Conservation (phyloP, 495 filamentous ascomycete genomes). For the Durotheca rogersii region DNA sequence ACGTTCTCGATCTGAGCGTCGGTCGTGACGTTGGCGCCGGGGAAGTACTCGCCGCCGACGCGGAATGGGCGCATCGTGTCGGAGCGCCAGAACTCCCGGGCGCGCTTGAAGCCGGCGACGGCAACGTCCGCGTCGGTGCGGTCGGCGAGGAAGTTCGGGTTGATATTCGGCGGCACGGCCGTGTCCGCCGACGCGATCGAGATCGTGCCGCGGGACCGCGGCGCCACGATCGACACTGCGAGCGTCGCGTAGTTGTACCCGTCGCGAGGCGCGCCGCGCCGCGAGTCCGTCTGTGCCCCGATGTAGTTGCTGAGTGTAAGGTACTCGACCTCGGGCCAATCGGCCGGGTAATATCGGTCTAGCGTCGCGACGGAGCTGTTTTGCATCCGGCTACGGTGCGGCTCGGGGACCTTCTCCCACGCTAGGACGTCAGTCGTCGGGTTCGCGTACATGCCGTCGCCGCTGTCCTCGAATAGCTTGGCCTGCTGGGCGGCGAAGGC, state of each 20-base stretch:
- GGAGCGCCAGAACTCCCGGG: conserved; percentile 35
- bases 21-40: conserved; percentile 47
- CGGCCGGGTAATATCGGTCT: conserved; percentile 42
- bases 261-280: conserved; percentile 40
- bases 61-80: conserved; percentile 33
- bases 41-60: conserved; percentile 50
- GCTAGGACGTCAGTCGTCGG: conserved; percentile 44
- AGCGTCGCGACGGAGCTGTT: conserved; percentile 32
- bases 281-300: conserved; percentile 29
- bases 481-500: conserved; percentile 4
- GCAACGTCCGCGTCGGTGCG: conserved; percentile 54
- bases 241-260: conserved; percentile 52
- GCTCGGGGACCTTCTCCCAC: conserved; percentile 53
- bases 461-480: conserved; percentile 18
- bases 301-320: conserved; percentile 32
- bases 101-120: conserved; percentile 54
- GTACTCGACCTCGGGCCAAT: conserved; percentile 64
- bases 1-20: conserved; percentile 54
- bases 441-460: conserved; percentile 42
- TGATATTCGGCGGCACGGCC: conserved; percentile 51
- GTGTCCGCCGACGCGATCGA: conserved; percentile 48
- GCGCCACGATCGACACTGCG: conserved; percentile 43
- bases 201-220: conserved; percentile 56
- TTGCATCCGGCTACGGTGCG: conserved; percentile 30
- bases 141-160: conserved; percentile 54